Conservation (phyloP, 2,329 filamentous ascomycete genomes). For the Apiospora hydei region DNA sequence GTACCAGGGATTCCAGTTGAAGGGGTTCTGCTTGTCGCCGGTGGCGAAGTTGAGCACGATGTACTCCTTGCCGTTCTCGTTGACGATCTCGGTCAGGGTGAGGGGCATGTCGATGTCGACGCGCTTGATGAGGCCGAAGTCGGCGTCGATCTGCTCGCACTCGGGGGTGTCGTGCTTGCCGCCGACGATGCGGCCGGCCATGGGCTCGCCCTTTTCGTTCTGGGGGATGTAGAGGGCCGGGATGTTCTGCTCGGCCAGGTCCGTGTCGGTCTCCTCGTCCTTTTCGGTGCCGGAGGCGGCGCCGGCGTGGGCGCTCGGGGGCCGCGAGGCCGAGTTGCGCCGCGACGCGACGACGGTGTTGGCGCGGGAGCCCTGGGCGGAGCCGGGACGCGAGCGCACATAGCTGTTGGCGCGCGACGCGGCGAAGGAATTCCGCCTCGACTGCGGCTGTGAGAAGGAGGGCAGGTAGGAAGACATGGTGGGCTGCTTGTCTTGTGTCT, state of each 20-base stretch:
- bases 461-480: conserved; percentile 22
- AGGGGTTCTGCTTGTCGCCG: conserved; percentile 57
- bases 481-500: not conserved
- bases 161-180: conserved; percentile 45
- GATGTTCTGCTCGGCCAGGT: not conserved
- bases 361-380: conserved; percentile 16
- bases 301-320: not conserved
- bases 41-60: conserved; percentile 54
- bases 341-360: conserved; percentile 15
- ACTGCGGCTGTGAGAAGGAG: conserved; percentile 20
- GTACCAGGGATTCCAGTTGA: conserved; percentile 55
- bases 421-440: conserved; percentile 18
- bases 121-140: conserved; percentile 47
- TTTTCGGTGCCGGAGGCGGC: not conserved
- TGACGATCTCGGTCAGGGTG: conserved; percentile 51
- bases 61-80: conserved; percentile 51
- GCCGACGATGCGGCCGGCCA: conserved; percentile 46
- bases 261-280: conserved; percentile 19
- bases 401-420: conserved; percentile 23
- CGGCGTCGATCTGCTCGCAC: conserved; percentile 41
- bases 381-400: conserved; percentile 10
- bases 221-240: conserved; percentile 21
- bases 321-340: conserved; percentile 15
- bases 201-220: conserved; percentile 31
- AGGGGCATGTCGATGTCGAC: conserved; percentile 58